Conservation (phyloP, 2,329 filamentous ascomycete species). For the Tolypocladium guangdongense region DNA sequence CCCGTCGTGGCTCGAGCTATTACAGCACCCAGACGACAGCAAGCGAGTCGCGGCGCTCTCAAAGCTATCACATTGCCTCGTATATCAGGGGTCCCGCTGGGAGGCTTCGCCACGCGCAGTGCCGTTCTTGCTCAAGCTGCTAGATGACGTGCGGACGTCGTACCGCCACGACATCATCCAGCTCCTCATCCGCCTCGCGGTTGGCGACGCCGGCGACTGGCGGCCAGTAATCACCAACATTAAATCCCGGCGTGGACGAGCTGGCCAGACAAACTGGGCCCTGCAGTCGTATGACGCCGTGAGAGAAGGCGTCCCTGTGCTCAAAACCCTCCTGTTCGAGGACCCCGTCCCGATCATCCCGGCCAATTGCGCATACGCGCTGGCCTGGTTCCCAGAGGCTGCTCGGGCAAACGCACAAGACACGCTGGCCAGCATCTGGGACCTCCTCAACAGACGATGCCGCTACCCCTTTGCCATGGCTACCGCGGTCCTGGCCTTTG, state of each 20-base stretch:
- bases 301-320: neutral
- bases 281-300: neutral
- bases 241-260: neutral
- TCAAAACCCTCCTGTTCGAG: neutral
- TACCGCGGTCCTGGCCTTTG: neutral
- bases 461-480: neutral
- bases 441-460: neutral
- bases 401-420: neutral
- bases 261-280: neutral
- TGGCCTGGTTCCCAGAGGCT: neutral
- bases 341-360: neutral
- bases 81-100: neutral
- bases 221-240: neutral
- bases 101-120: neutral
- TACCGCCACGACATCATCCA: neutral
- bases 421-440: neutral
- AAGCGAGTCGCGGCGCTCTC: neutral
- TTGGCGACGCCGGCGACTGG: neutral
- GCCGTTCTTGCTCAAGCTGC: neutral
- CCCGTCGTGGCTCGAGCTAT: neutral
- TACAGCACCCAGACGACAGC: neutral
- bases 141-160: neutral
- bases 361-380: neutral
- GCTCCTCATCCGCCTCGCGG: neutral
- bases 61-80: neutral